Evolutionary conservation across 805 yeast species (phyloP).

Genomic region (Ogataea pilisensis): DNA sequence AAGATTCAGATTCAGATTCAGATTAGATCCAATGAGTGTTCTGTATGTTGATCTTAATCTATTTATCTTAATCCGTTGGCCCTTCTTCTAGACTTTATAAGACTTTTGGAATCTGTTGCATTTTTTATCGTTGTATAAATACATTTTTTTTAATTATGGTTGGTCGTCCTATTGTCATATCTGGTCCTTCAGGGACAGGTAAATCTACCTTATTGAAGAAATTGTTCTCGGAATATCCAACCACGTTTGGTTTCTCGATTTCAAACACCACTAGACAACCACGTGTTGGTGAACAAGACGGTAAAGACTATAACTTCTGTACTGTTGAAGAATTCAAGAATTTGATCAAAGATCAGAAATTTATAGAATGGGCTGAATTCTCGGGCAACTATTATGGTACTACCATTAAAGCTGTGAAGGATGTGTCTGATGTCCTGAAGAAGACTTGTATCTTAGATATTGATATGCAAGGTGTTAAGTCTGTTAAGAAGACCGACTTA

Average conservation of each 20-base stretch:
- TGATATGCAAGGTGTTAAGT: conserved; percentile 98
- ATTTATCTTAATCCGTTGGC: no score
- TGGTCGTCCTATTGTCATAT: conserved; percentile 84
- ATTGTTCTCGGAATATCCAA: conserved; percentile 86
- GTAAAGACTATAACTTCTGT: conserved; percentile 84
- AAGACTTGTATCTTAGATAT: conserved; percentile 89
- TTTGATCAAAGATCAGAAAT: conserved; percentile 68
- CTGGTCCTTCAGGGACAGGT: conserved; percentile 98
- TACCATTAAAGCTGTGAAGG: conserved; percentile 77
- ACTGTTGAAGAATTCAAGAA: conserved; percentile 75
- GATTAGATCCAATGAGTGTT: no score
- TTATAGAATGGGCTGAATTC: conserved; percentile 97
- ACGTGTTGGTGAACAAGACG: conserved; percentile 86
- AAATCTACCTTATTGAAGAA: conserved; percentile 90
- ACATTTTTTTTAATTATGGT: conserved; percentile 12
- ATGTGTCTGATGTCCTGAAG: conserved; percentile 56
- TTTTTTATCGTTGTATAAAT: not conserved
- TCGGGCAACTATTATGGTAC: conserved; percentile 98
- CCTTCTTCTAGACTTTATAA: no score
- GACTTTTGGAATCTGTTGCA: not conserved
- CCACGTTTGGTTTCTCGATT: conserved; percentile 87
- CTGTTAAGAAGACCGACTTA: conserved; percentile 77
- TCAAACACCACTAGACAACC: conserved; percentile 92
- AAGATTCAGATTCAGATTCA: no score
- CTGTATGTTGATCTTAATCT: no score